phyloP scores from a whole-genome alignment of 129 eudicot species.

The Pittosporum tobira region DNA sequence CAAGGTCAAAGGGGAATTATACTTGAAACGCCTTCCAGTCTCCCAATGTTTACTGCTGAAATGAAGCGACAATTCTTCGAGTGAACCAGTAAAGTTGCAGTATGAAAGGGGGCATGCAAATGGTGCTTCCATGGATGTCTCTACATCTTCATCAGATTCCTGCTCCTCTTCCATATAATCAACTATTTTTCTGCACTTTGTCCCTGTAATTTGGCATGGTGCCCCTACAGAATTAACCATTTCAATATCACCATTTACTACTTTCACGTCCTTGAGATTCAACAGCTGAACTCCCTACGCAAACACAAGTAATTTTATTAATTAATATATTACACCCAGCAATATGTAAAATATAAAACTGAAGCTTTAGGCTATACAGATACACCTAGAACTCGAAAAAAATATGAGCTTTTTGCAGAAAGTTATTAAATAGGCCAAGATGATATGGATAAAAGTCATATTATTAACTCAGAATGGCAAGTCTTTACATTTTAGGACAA shows the following conservation, averaged over 20 bases:
- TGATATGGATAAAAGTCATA: too few relatives aligned
- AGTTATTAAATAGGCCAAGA: neutral
- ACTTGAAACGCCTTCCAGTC: conserved; percentile 60
- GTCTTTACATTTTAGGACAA: too few relatives aligned
- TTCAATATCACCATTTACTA: conserved; percentile 29
- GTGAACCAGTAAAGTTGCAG: conserved; percentile 54
- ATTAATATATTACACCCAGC: too few relatives aligned
- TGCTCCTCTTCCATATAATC: conserved; percentile 29
- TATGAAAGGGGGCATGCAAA: conserved; percentile 51
- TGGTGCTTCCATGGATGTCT: conserved; percentile 29
- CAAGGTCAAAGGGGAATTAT: conserved; percentile 43
- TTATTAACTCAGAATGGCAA: too few relatives aligned
- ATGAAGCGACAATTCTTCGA: conserved; percentile 43
- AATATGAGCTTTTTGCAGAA: neutral
- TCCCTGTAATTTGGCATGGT: conserved; percentile 22
- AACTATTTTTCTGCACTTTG: conserved; percentile 28
- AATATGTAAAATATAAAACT: neutral
- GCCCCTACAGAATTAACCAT: conserved; percentile 16
- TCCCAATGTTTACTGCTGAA: conserved; percentile 71
- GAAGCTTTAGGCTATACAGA: neutral
- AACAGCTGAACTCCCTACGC: conserved; percentile 8
- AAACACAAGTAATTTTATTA: too few relatives aligned
- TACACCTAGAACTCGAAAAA: neutral
- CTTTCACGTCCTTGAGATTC: conserved; percentile 15
- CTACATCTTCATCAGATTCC: conserved; percentile 37